These are phyloP conservation scores for Pythium coloratum DNA, from an alignment of 352 stramenopile genomes.

Conservation along the genomic window DNA sequence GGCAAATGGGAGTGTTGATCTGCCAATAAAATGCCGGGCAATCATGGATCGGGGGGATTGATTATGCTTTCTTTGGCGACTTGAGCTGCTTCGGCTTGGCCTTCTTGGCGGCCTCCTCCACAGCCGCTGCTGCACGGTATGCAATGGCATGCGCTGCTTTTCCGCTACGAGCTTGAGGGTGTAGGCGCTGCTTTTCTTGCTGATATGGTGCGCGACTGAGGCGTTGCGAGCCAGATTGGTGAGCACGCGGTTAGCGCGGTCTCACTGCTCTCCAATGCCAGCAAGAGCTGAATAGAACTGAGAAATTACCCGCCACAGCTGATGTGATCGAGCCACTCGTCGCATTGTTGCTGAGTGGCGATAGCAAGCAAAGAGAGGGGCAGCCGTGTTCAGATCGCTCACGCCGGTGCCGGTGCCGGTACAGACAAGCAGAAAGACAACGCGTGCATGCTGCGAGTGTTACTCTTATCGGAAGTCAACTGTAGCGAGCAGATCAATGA, in stretches of 20 bases:
- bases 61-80: neutral
- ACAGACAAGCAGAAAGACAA: constrained; percentile 1
- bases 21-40: neutral
- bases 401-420: neutral
- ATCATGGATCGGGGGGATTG: neutral
- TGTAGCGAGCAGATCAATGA: no score
- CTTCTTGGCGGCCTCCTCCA: neutral
- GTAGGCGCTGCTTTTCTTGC: neutral
- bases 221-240: neutral
- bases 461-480: neutral
- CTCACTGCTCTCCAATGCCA: neutral
- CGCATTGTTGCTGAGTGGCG: neutral
- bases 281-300: neutral
- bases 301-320: neutral
- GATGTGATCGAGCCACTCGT: neutral
- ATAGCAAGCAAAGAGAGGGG: neutral
- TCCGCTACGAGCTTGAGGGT: neutral
- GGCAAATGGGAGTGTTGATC: neutral
- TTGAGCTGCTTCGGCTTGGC: neutral
- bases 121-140: neutral
- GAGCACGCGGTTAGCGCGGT: neutral
- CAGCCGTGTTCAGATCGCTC: neutral
- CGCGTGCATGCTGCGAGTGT: neutral
- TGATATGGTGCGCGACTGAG: neutral
- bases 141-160: neutral